These are phyloP conservation scores for Spathaspora hagerdaliae DNA, from an alignment of 805 yeast species.

Conservation along the genomic window DNA sequence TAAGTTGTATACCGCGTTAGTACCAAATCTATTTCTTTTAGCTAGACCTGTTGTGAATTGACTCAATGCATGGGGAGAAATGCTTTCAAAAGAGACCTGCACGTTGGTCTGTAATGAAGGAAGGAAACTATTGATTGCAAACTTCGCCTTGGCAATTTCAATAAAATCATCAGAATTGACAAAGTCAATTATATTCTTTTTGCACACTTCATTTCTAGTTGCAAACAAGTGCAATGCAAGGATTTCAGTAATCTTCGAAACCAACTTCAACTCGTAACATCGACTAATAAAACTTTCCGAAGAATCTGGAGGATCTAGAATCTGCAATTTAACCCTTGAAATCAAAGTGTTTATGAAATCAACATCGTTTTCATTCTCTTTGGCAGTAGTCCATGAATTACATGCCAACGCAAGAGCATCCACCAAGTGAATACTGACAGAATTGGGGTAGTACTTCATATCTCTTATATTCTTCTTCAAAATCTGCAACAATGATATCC, in stretches of 20 bases:
- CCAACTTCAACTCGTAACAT: conserved; percentile 54
- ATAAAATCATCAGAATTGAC: conserved; percentile 37
- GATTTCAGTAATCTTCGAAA: conserved; percentile 70
- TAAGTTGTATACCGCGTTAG: conserved; percentile 53
- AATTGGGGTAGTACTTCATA: conserved; percentile 53
- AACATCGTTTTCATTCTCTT: conserved; percentile 47
- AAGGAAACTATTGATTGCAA: conserved; percentile 45
- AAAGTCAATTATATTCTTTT: conserved; percentile 38
- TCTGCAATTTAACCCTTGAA: conserved; percentile 20
- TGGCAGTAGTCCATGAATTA: conserved; percentile 66
- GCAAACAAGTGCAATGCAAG: conserved; percentile 69
- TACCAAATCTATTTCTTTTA: conserved; percentile 47
- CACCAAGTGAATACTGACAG: conserved; percentile 61
- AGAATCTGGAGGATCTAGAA: conserved; percentile 11
- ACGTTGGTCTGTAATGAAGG: conserved; percentile 43
- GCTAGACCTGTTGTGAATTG: conserved; percentile 50
- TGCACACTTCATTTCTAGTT: conserved; percentile 40
- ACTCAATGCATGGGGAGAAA: conserved; percentile 46
- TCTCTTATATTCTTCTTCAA: conserved; percentile 53
- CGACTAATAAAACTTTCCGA: conserved; percentile 24
- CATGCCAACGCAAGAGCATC: conserved; percentile 73
- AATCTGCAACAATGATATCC: conserved; percentile 47
- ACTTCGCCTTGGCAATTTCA: conserved; percentile 23
- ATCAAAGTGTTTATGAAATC: conserved; percentile 43
- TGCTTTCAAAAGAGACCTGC: conserved; percentile 40